Base-by-base conservation (phyloP, 768 basidiomycete genomes). In the Butyriboletus loyo region DNA sequence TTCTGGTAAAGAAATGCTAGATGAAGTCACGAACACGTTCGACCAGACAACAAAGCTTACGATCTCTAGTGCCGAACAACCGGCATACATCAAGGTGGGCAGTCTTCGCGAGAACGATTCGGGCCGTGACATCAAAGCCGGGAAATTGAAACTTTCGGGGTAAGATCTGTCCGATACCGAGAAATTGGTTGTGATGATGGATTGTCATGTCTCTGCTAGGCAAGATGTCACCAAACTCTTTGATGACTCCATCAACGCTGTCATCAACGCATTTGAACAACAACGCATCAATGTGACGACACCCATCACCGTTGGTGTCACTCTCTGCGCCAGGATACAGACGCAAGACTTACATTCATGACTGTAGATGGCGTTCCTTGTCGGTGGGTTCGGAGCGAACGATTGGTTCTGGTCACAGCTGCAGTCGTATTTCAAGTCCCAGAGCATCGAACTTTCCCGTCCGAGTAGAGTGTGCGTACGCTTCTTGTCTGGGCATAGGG, bases 311-410 rank as follows among this genome's bases (percentile, higher is more conserved):
- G 74, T 72, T 31, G 13, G 67, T 58, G 7, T 19, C 11, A 31
- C n/a, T 39, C 13, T 32, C 37, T 4, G 3, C 1, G 15, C 35
- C 25, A 21, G 22, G n/a, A 28, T 32, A 7, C 15, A 10, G 14
- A 15, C 5, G 5, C 24, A 15, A 7, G 9, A 2, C 35, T 43
- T 2, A 48, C 13, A 1, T 21, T 17, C 15, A 5, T 30, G 7
- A 40, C 13, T 27, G 5, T 39, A 59, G 56, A 59, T 50, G 50
- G 38, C 74, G 7, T 73, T 79, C 42, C 73, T 84, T 5, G 74
- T 80, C 2, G 79, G 80, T n/a, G 79, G 77, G 0, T 80, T 79
- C 52, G 73, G 74, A n/a, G 73, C 76, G 4, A 80, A 67, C 44
- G 73, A 76, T 44, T 79, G 56, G 60, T 67, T 70, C 57, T 81